Percentiles rank a stretch among this genome's conserved stretches.
phyloP scores from a whole-genome alignment of 202 grass and related monocot species.

The Carex arenaria region DNA sequence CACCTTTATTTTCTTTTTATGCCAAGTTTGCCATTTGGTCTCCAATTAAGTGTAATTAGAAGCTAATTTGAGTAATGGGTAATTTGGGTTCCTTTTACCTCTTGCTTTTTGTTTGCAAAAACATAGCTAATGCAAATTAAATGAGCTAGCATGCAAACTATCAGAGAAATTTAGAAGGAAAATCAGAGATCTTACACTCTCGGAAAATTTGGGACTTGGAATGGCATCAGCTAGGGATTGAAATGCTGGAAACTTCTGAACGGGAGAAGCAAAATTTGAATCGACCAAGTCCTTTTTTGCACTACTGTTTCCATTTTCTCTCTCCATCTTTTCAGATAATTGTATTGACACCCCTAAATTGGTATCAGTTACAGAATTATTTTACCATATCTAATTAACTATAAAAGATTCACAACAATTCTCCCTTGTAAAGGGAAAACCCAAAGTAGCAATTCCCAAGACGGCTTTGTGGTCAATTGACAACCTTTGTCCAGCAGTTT shows the following conservation, averaged over 20 bases:
- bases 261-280: constrained; percentile 56
- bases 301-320: constrained; percentile 21
- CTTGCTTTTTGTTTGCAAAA: neutral
- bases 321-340: constrained; percentile 32
- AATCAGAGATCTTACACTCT: constrained; percentile 61
- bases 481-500: neutral
- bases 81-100: neutral
- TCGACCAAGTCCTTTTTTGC: constrained; percentile 10
- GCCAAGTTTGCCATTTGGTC: neutral
- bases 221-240: constrained; percentile 44
- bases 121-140: neutral
- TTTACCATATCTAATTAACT: neutral
- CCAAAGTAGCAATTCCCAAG: neutral
- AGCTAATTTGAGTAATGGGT: neutral
- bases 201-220: constrained; percentile 80
- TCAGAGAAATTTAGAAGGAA: neutral
- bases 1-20: neutral
- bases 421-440: neutral
- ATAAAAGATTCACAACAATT: neutral
- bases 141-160: neutral
- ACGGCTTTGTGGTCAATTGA: neutral
- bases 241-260: constrained; percentile 63
- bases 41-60: neutral
- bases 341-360: constrained; percentile 29
- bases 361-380: neutral